Evolutionary conservation across 2,329 filamentous ascomycete species (phyloP).

Genomic region (Sporothrix inflata): DNA sequence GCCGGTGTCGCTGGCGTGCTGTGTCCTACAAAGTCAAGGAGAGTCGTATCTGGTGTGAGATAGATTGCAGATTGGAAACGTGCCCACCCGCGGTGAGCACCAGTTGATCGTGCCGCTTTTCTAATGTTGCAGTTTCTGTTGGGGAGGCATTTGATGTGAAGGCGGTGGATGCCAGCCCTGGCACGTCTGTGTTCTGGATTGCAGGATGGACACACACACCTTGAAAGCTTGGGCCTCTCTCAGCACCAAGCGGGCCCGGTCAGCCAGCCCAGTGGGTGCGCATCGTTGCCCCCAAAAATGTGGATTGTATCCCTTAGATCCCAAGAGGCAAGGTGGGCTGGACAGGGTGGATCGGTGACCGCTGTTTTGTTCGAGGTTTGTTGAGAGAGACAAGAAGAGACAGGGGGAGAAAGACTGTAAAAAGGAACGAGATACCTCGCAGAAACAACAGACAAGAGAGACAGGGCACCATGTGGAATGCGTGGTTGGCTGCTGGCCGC

Average conservation of each 20-base stretch:
- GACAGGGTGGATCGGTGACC: constrained; percentile 14
- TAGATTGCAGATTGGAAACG: constrained; percentile 2
- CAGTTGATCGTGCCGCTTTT: constrained; percentile 16
- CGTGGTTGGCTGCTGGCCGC: background rate
- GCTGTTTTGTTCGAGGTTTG: constrained; percentile 21
- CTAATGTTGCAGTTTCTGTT: constrained; percentile 23
- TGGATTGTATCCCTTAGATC: background rate
- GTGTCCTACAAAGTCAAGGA: background rate
- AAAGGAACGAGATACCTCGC: background rate
- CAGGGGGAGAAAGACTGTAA: background rate
- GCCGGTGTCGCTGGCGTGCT: constrained; percentile 16
- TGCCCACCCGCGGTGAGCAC: constrained; percentile 4
- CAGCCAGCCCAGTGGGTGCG: background rate
- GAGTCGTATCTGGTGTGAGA: background rate
- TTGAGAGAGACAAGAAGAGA: constrained; percentile 6
- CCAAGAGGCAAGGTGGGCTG: constrained; percentile 6
- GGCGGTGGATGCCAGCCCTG: background rate
- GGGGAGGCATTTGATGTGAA: constrained; percentile 17
- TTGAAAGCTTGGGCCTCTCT: constrained; percentile 19
- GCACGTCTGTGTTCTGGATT: background rate
- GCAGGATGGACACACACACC: background rate
- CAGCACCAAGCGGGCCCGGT: constrained; percentile 1
- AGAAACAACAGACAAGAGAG: background rate
- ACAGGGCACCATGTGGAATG: background rate
- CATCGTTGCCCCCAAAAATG: constrained; percentile 20